phyloP scores from a whole-genome alignment of 2,329 filamentous ascomycete genomes.

The Anthostomella pinea region DNA sequence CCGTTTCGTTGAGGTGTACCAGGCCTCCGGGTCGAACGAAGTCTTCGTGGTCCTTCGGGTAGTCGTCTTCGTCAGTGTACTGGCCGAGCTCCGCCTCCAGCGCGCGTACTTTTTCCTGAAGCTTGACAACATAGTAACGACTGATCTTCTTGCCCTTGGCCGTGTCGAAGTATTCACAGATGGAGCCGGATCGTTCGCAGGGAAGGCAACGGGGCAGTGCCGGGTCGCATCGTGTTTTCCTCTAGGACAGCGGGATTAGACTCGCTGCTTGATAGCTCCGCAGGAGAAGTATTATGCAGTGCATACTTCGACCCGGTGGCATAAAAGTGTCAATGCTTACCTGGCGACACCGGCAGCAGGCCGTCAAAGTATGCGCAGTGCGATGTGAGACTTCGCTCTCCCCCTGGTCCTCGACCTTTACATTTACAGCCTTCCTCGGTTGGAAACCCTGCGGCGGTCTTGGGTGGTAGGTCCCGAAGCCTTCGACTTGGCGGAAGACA shows the following conservation, averaged over 20 bases:
- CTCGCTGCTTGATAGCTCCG: neutral
- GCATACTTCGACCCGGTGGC: no score
- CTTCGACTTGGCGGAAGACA: slow-evolving; percentile 54
- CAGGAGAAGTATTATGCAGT: slow-evolving; percentile 4
- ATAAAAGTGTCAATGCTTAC: slow-evolving; percentile 42
- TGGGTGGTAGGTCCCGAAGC: slow-evolving; percentile 45
- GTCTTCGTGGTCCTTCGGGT: slow-evolving; percentile 72
- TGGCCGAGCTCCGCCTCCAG: slow-evolving; percentile 79
- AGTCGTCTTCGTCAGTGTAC: slow-evolving; percentile 73
- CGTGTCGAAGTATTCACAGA: slow-evolving; percentile 94
- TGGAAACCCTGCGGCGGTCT: slow-evolving; percentile 34
- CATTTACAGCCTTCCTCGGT: slow-evolving; percentile 25
- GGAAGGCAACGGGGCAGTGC: slow-evolving; percentile 87
- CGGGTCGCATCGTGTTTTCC: slow-evolving; percentile 95
- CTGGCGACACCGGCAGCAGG: slow-evolving; percentile 76
- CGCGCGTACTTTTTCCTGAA: slow-evolving; percentile 81
- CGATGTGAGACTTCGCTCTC: slow-evolving; percentile 55
- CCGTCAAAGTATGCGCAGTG: slow-evolving; percentile 76
- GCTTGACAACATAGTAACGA: slow-evolving; percentile 85
- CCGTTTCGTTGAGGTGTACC: slow-evolving; percentile 78
- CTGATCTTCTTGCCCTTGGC: slow-evolving; percentile 82
- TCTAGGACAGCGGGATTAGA: slow-evolving; percentile 45
- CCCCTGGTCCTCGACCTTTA: slow-evolving; percentile 39
- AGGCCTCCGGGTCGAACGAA: slow-evolving; percentile 84
- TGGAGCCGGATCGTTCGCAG: slow-evolving; percentile 86